phyloP scores from a whole-genome alignment of 1,284 basidiomycete genomes.

The Ceratobasidium sp. region DNA sequence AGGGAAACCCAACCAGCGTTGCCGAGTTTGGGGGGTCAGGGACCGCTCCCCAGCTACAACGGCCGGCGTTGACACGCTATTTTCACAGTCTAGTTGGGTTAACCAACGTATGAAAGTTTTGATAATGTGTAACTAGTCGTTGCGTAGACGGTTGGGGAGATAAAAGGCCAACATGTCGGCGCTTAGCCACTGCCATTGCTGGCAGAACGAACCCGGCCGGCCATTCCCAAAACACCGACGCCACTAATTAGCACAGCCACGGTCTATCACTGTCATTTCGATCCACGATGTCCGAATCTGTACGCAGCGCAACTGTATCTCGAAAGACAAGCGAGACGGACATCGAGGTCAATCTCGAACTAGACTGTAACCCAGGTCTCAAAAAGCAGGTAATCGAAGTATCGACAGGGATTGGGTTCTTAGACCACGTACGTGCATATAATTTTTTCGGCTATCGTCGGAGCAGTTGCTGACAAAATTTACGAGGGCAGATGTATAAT shows the following conservation, averaged over 20 bases:
- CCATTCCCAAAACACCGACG: constrained; percentile 14
- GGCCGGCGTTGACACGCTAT: too few relatives aligned
- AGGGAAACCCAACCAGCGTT: too few relatives aligned
- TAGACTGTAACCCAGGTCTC: constrained; percentile 82
- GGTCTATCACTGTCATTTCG: background rate
- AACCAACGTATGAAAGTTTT: too few relatives aligned
- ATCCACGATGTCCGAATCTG: constrained; percentile 35
- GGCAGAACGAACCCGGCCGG: constrained; percentile 19
- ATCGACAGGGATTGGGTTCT: constrained; percentile 96
- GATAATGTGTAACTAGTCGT: too few relatives aligned
- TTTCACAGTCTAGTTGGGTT: too few relatives aligned
- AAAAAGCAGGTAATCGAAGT: constrained; percentile 84
- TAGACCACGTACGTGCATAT: constrained; percentile 86
- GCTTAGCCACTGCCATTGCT: too few relatives aligned
- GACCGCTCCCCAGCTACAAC: too few relatives aligned
- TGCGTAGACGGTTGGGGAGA: too few relatives aligned
- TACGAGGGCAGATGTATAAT: constrained; percentile 84
- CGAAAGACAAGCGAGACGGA: constrained; percentile 95
- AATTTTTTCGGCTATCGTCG: background rate
- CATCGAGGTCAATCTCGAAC: constrained; percentile 84
- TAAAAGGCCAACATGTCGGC: too few relatives aligned
- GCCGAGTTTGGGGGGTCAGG: too few relatives aligned
- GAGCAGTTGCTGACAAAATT: background rate
- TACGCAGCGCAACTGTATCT: constrained; percentile 72
- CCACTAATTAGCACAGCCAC: constrained; percentile 39